These are phyloP conservation scores for Nannochloropsis oceanica DNA, from an alignment of 108 stramenopile species.

Conservation along the genomic window DNA sequence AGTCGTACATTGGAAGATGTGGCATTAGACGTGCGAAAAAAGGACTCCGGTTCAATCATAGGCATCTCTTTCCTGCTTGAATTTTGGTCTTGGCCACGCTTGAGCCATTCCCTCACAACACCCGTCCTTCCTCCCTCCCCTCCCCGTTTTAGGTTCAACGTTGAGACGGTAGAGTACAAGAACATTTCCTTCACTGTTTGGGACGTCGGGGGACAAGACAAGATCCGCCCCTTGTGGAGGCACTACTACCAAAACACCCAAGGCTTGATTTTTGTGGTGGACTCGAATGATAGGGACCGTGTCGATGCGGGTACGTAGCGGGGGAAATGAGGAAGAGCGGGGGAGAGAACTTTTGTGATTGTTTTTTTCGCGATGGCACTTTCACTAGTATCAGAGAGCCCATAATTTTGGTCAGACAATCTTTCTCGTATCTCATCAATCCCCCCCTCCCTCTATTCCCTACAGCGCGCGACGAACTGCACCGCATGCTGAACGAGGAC, in stretches of 20 bases:
- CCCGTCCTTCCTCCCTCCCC: not conserved
- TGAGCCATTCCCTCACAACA: not conserved
- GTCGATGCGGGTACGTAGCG: constrained; percentile 45
- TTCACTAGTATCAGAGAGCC: not conserved
- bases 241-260: constrained; percentile 98
- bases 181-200: constrained; percentile 64
- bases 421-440: not conserved
- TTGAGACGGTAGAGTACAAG: constrained; percentile 79
- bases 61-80: not conserved
- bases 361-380: not conserved
- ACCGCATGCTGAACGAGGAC: constrained; percentile 85
- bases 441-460: not conserved
- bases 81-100: not conserved
- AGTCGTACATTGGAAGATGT: not conserved
- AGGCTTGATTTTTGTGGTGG: constrained; percentile 94
- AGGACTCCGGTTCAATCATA: too few species aligned
- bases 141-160: constrained; percentile 35
- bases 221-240: constrained; percentile 93
- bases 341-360: not conserved
- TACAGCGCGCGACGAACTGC: constrained; percentile 77
- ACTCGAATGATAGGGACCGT: constrained; percentile 92
- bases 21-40: not conserved
- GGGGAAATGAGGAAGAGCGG: not conserved
- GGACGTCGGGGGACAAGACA: constrained; percentile 98
- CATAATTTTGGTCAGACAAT: not conserved